phyloP scores from a whole-genome alignment of 306 rosid species.

The Cyamopsis tetragonoloba region DNA sequence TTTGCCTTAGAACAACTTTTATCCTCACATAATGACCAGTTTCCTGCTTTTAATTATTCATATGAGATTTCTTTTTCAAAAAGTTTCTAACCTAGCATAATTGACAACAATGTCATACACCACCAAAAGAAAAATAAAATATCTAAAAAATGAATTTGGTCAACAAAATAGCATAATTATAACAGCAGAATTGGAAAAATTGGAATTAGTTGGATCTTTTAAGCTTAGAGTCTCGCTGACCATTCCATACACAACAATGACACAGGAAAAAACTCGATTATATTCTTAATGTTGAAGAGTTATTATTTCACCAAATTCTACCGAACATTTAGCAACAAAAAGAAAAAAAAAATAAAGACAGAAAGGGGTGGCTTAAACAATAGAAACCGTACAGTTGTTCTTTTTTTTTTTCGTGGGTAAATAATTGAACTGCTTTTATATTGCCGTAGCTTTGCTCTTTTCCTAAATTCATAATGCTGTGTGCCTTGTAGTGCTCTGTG shows the following conservation, averaged over 20 bases:
- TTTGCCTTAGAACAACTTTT: constrained; percentile 49
- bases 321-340: background rate
- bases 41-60: constrained; percentile 42
- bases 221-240: background rate
- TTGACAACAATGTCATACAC: constrained; percentile 28
- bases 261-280: background rate
- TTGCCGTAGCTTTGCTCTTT: background rate
- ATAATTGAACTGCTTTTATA: background rate
- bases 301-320: background rate
- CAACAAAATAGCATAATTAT: constrained; percentile 14
- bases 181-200: background rate
- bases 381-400: background rate
- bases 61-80: constrained; percentile 48
- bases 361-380: background rate
- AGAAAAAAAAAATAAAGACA: background rate
- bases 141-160: background rate
- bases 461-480: constrained; percentile 10
- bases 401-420: background rate
- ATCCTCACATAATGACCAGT: constrained; percentile 37
- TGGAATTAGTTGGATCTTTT: constrained; percentile 17
- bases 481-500: background rate
- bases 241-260: background rate
- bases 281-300: background rate
- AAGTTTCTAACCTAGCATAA: constrained; percentile 36
- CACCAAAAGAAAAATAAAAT: constrained; percentile 21